Evolutionary conservation across 2,329 filamentous ascomycete species (phyloP).

Genomic region (Aspergillus hortae): DNA sequence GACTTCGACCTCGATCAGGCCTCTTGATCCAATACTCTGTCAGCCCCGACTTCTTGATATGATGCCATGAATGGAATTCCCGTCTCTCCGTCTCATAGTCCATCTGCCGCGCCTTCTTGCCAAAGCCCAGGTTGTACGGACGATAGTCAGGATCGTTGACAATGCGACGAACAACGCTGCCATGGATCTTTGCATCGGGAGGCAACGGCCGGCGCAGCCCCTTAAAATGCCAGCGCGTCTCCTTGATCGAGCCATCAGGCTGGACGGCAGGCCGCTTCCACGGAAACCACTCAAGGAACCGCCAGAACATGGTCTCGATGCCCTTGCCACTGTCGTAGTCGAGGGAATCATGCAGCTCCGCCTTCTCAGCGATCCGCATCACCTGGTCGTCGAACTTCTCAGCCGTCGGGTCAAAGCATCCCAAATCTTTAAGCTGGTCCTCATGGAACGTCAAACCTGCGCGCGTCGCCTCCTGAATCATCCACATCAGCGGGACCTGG

Average conservation of each 20-base stretch:
- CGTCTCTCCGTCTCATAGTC: slow-evolving; percentile 1
- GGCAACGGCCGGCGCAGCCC: slow-evolving; percentile 15
- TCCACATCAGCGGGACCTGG: slow-evolving; percentile 65
- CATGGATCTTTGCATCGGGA: slow-evolving; percentile 10
- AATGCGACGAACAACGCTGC: slow-evolving; percentile 13
- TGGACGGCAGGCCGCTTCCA: slow-evolving; percentile 13
- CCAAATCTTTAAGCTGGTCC: slow-evolving; percentile 15
- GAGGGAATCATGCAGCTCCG: slow-evolving; percentile 16
- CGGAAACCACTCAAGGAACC: slow-evolving; percentile 15
- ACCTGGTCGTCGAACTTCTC: slow-evolving; percentile 2
- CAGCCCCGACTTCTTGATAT: slow-evolving; percentile 3
- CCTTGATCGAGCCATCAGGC: slow-evolving; percentile 10
- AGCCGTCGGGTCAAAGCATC: slow-evolving; percentile 14
- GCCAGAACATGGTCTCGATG: slow-evolving; percentile 18
- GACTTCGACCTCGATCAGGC: no score
- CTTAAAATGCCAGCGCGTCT: slow-evolving; percentile 15
- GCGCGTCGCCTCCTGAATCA: slow-evolving; percentile 58
- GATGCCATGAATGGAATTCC: slow-evolving; percentile 8
- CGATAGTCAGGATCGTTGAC: slow-evolving; percentile 11
- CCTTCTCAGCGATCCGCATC: slow-evolving; percentile 7
- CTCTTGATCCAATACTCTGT: slow-evolving; percentile 1
- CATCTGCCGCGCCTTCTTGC: slow-evolving; percentile 3
- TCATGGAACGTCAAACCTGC: slow-evolving; percentile 67
- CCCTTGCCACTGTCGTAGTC: slow-evolving; percentile 13
- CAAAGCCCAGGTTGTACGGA: slow-evolving; percentile 19